phyloP scores from a whole-genome alignment of 208 protist genomes.

The Acanthamoeba lugdunensis region DNA sequence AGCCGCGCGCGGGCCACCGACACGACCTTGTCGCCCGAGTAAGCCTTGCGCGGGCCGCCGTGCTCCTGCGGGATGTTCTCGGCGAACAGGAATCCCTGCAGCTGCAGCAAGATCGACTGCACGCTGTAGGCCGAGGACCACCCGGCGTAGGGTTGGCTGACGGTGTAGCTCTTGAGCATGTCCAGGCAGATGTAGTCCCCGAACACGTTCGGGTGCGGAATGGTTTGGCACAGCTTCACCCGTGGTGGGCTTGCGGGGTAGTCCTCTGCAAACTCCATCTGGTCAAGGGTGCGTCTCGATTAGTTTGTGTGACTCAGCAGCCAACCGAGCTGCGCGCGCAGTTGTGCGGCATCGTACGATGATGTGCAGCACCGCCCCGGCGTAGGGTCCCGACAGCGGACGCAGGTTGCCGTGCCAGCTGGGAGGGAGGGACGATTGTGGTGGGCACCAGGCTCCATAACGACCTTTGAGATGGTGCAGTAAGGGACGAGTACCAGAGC shows the following conservation, averaged over 20 bases:
- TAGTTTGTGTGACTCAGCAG: background rate
- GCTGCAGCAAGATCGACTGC: conserved; percentile 55
- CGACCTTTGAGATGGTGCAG: too few relatives aligned
- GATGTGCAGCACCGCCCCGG: conserved; percentile 22
- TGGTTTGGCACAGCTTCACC: background rate
- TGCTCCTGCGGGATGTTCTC: conserved; percentile 51
- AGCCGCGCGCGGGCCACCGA: background rate
- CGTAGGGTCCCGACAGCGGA: conserved; percentile 44
- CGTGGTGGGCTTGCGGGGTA: background rate
- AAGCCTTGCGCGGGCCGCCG: background rate
- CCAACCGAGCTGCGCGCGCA: background rate
- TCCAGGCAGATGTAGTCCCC: conserved; percentile 60
- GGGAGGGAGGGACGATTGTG: background rate
- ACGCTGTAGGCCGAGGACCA: conserved; percentile 67
- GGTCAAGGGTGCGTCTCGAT: background rate
- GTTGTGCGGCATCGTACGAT: background rate
- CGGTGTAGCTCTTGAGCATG: conserved; percentile 51
- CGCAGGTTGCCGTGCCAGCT: conserved; percentile 57
- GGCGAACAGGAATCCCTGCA: conserved; percentile 58
- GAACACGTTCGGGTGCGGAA: conserved; percentile 59
- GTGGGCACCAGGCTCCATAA: background rate
- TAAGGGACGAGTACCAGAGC: background rate
- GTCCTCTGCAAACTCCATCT: conserved; percentile 24
- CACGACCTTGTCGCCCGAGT: background rate
- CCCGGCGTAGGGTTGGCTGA: background rate